Conservation (phyloP, 169 alveolate genomes). For the Perkinsus chesapeaki region DNA sequence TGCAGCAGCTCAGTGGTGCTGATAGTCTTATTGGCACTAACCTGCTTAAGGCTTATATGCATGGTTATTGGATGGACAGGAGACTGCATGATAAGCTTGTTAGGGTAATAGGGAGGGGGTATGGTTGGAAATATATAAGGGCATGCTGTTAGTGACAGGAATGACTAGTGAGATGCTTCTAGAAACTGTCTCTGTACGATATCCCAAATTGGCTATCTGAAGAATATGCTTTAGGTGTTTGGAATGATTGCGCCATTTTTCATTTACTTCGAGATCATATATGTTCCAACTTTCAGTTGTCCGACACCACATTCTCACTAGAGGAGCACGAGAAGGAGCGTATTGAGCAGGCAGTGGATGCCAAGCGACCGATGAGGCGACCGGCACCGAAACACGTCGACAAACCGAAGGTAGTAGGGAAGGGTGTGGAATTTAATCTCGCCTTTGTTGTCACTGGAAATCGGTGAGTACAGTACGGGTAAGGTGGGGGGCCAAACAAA, state of each 20-base stretch:
- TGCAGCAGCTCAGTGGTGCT: constrained; percentile 63
- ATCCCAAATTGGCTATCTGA: no score
- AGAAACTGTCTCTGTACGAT: no score
- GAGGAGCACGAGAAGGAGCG: constrained; percentile 35
- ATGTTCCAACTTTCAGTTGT: neutral
- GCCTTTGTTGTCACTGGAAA: constrained; percentile 7
- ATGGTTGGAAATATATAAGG: constrained; percentile 53
- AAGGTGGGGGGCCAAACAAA: no score
- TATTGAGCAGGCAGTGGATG: constrained; percentile 55
- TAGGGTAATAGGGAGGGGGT: constrained; percentile 57
- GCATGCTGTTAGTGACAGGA: neutral
- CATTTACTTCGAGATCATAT: no score
- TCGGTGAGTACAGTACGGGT: no score
- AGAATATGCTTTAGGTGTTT: no score
- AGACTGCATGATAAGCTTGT: constrained; percentile 63
- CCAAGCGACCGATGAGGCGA: constrained; percentile 59
- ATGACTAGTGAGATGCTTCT: no score
- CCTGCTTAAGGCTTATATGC: constrained; percentile 72
- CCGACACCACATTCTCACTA: neutral
- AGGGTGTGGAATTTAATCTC: neutral
- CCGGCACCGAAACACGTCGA: constrained; percentile 24
- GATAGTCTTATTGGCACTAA: constrained; percentile 71
- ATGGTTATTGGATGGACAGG: constrained; percentile 75
- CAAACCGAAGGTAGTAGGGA: neutral
- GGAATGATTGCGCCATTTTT: no score